Percentiles rank a stretch among this genome's conserved stretches.
Evolutionary conservation across 1,284 basidiomycete genomes (phyloP).

Genomic region (Thecaphora thlaspeos): DNA sequence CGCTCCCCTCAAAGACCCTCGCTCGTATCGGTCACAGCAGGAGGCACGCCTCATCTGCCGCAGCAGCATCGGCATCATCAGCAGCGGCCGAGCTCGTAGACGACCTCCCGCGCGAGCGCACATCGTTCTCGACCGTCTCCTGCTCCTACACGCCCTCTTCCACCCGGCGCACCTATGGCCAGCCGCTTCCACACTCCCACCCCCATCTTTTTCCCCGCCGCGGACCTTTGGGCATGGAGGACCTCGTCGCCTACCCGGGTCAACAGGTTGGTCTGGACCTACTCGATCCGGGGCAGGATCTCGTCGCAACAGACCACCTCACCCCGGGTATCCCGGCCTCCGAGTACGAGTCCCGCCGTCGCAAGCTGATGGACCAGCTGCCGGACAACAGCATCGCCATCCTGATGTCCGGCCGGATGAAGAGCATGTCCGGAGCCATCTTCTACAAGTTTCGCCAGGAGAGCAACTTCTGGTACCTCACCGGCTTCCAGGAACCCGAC

Average conservation of each 20-base stretch:
- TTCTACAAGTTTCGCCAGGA: slow-evolving; percentile 76
- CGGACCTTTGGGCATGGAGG: slow-evolving; percentile 28
- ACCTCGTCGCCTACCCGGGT: slow-evolving; percentile 18
- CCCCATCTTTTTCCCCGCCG: slow-evolving; percentile 68
- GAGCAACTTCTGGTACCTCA: slow-evolving; percentile 54
- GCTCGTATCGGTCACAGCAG: no score
- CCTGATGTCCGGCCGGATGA: slow-evolving; percentile 74
- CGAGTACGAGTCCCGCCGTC: slow-evolving; percentile 81
- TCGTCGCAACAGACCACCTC: slow-evolving; percentile 63
- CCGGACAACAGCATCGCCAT: slow-evolving; percentile 78
- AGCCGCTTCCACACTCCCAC: slow-evolving; percentile 74
- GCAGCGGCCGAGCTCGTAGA: slow-evolving; percentile 23
- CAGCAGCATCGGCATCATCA: no score
- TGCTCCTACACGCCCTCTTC: slow-evolving; percentile 5
- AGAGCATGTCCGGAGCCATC: slow-evolving; percentile 68
- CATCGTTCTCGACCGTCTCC: slow-evolving; percentile 4
- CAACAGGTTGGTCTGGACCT: slow-evolving; percentile 4
- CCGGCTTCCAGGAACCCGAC: slow-evolving; percentile 88
- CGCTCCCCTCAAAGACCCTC: no score
- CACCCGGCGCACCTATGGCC: slow-evolving; percentile 62
- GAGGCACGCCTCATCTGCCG: slow-evolving; percentile 24
- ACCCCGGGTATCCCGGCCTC: slow-evolving; percentile 78
- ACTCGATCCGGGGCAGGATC: slow-evolving; percentile 18
- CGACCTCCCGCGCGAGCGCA: slow-evolving; percentile 2
- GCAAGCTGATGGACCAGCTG: slow-evolving; percentile 72